Percentiles rank a stretch among this genome's conserved stretches.
These are phyloP conservation scores for Penicillium sp. DNA, from an alignment of 2,329 filamentous ascomycete species.

Conservation along the genomic window DNA sequence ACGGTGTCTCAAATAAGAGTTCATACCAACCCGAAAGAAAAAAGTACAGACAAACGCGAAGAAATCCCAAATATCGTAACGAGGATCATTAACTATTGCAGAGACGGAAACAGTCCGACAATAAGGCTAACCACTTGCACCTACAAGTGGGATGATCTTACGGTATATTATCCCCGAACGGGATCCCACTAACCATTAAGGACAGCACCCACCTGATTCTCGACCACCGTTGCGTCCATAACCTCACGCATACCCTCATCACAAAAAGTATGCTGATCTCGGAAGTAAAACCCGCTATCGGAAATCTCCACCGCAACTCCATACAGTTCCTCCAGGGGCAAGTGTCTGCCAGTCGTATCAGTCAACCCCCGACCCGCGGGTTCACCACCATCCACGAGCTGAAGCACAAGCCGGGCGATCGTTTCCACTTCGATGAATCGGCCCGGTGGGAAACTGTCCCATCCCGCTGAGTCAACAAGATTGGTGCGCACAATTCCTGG, in stretches of 20 bases:
- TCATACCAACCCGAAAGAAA: not conserved
- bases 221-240: constrained; percentile 24
- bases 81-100: not conserved
- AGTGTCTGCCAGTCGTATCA: constrained; percentile 6
- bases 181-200: constrained; percentile 5
- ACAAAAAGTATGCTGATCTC: constrained; percentile 12
- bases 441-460: constrained; percentile 14
- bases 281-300: constrained; percentile 13
- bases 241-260: constrained; percentile 21
- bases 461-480: constrained; percentile 12
- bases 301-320: constrained; percentile 16
- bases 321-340: constrained; percentile 7
- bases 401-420: constrained; percentile 12
- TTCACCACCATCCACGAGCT: constrained; percentile 10
- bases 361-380: constrained; percentile 10
- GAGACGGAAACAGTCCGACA: not conserved
- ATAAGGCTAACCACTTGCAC: not conserved
- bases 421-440: constrained; percentile 12
- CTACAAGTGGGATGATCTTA: not conserved
- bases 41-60: not conserved
- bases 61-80: not conserved
- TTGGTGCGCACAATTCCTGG: constrained; percentile 24
- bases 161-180: not conserved
- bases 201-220: constrained; percentile 23
- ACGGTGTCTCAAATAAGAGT: not conserved